These are phyloP conservation scores for Lyophyllum decastes DNA, from an alignment of 768 basidiomycete species.

Conservation along the genomic window DNA sequence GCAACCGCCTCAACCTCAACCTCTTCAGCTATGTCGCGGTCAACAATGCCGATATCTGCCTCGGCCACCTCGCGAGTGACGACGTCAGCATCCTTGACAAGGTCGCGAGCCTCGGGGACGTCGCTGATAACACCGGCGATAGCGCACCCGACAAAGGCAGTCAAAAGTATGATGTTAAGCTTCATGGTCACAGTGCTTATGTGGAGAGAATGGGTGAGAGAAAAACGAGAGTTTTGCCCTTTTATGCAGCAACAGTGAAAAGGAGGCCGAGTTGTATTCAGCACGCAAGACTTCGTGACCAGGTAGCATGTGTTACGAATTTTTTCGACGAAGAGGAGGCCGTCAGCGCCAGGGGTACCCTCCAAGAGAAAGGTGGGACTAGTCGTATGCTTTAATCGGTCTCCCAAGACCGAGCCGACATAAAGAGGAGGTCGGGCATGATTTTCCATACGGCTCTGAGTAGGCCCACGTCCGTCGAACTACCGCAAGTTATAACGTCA, in stretches of 20 bases:
- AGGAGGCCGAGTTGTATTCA: conserved; percentile 4
- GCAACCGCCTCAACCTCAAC: no score
- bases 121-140: conserved; percentile 1
- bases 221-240: background rate
- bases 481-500: no score
- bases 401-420: no score
- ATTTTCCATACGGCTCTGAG: no score
- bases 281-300: background rate
- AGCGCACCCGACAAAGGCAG: conserved; percentile 9
- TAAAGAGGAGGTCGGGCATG: no score
- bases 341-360: no score
- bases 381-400: no score
- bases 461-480: no score
- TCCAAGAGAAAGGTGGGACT: no score
- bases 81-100: background rate
- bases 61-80: background rate
- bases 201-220: no score
- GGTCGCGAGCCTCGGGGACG: background rate
- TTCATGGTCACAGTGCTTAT: conserved; percentile 2
- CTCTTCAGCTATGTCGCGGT: background rate
- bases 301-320: background rate
- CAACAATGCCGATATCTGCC: background rate
- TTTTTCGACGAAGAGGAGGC: no score
- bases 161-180: conserved; percentile 8
- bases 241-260: conserved; percentile 7